Evolutionary conservation across 305 asterid genomes (phyloP).

Genomic region (Nicotiana rustica): DNA sequence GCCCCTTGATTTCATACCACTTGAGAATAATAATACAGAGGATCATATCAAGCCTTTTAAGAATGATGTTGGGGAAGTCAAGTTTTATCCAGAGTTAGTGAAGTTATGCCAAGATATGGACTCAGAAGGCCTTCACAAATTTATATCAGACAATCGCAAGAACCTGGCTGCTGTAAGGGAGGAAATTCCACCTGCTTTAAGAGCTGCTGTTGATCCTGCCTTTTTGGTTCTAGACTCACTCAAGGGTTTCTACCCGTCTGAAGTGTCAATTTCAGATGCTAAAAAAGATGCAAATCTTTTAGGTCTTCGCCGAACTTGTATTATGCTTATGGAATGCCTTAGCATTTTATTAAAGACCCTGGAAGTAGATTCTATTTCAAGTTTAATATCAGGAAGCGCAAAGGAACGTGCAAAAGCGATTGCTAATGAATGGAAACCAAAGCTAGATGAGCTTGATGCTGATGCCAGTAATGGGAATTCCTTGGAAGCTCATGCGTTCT

Average conservation of each 20-base stretch:
- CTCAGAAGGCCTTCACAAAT: slow-evolving; percentile 88
- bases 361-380: slow-evolving; percentile 51
- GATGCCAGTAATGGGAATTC: slow-evolving; percentile 99
- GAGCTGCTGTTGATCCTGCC: slow-evolving; percentile 81
- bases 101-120: slow-evolving; percentile 89
- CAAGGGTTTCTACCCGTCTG: slow-evolving; percentile 78
- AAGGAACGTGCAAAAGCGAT: slow-evolving; percentile 83
- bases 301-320: slow-evolving; percentile 93
- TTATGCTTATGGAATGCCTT: slow-evolving; percentile 98
- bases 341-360: slow-evolving; percentile 59
- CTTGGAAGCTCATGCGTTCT: slow-evolving; percentile 97
- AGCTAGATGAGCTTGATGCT: slow-evolving; percentile 81
- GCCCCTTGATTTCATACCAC: slow-evolving; percentile 46
- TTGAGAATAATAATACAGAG: slow-evolving; percentile 44
- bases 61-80: slow-evolving; percentile 54
- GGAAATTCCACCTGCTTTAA: slow-evolving; percentile 88
- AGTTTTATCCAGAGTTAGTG: slow-evolving; percentile 82
- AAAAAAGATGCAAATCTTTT: slow-evolving; percentile 83
- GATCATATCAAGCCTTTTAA: slow-evolving; percentile 49
- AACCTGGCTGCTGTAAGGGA: slow-evolving; percentile 83
- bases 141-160: slow-evolving; percentile 94
- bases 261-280: slow-evolving; percentile 66
- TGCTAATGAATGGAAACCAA: slow-evolving; percentile 98
- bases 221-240: slow-evolving; percentile 85
- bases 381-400: slow-evolving; percentile 59